Conservation (phyloP, 805 yeast species). For the Lachancea quebecensis region DNA sequence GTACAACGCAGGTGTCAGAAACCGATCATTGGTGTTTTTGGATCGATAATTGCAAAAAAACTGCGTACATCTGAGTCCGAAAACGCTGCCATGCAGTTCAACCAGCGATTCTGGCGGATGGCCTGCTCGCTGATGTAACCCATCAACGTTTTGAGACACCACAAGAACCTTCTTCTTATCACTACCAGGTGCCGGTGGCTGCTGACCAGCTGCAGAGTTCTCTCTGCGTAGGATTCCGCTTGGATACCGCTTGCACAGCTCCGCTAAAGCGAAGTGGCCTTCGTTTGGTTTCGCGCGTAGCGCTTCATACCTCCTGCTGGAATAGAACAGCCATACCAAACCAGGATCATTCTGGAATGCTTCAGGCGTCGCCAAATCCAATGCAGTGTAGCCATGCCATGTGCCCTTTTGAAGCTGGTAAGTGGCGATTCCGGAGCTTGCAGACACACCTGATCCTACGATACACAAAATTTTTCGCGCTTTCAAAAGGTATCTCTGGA, state of each 20-base stretch:
- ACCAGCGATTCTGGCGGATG: conserved; percentile 47
- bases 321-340: conserved; percentile 84
- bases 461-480: conserved; percentile 51
- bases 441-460: conserved; percentile 81
- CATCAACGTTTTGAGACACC: conserved; percentile 81
- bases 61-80: conserved; percentile 66
- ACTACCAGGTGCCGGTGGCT: conserved; percentile 33
- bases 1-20: conserved; percentile 49
- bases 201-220: not conserved
- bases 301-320: conserved; percentile 60
- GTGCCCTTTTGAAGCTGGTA: conserved; percentile 66
- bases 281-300: conserved; percentile 60
- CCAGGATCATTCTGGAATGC: conserved; percentile 81
- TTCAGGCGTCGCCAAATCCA: conserved; percentile 87
- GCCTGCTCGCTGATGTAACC: conserved; percentile 58
- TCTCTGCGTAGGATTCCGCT: conserved; percentile 1
- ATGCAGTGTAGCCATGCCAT: conserved; percentile 72
- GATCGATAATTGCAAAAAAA: conserved; percentile 63
- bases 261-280: conserved; percentile 68
- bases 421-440: conserved; percentile 68
- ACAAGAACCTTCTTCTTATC: conserved; percentile 45
- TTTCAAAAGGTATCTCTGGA: conserved; percentile 43
- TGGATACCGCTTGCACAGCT: conserved; percentile 30
- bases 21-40: conserved; percentile 45
- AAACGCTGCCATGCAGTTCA: conserved; percentile 76